Base-by-base conservation (phyloP, 805 yeast species). In the Candida pini region DNA sequence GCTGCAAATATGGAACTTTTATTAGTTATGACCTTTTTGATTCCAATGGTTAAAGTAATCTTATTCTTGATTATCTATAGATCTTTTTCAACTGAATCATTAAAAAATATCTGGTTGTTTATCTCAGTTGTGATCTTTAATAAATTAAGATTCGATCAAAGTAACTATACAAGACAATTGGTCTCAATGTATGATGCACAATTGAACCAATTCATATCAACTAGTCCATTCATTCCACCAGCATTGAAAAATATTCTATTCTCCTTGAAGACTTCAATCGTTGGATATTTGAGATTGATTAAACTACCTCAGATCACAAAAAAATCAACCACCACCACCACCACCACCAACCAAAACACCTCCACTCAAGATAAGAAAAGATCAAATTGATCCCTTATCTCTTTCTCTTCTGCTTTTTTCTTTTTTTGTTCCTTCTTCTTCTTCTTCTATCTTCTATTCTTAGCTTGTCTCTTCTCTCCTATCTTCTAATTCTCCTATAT, bases 111-210 rank as follows among this genome's bases (percentile, higher is more conserved):
- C 1, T 13, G 63, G 2, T 62, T 76, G 1, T 51, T 73, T n/a
- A 25, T 66, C 1, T 56, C 67, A 15, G 77, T 76, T 48, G 48
- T 71, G 14, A 53, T 68, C 15, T 81, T 81, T 56, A 62, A 77
- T 57, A 78, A 78, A 57, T 51, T 77, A 37, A 69, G 88, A 54
- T 81, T 59, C 47, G 69, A 69, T 48, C 76, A 74, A 47, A 75
- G 75, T 29, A 66, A 67, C 33, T 68, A 71, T 40, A 76, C 81
- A 35, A 69, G 78, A 49, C 47, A 59, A 7, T 56, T 78, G 7
- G 55, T 78, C 29, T 58, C 59, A 10, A 69, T 68, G 34, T 68
- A 69, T 45, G 73, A 77, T 38, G 46, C 54, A 36, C 62, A 57
- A 41, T 49, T 69, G 14, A 68, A 63, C 38, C 60, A 52, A 28